Conservation (phyloP, 495 filamentous ascomycete genomes). For the Cryomyces minteri region DNA sequence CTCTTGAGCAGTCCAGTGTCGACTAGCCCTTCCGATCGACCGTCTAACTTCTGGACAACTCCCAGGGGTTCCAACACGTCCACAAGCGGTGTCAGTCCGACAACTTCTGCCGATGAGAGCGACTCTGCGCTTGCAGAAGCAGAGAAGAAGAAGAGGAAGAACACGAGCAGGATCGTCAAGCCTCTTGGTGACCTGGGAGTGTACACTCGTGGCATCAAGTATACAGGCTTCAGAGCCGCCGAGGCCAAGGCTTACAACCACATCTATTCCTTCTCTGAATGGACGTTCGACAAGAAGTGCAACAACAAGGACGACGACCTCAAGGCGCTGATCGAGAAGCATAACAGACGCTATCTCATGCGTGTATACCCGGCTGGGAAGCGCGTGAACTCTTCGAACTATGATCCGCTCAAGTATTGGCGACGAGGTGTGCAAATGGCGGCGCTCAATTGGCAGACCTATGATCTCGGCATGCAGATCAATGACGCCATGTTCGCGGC, state of each 20-base stretch:
- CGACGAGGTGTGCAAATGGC: conserved; percentile 91
- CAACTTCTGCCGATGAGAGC: conserved; percentile 46
- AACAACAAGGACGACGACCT: conserved; percentile 49
- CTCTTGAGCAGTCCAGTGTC: conserved; percentile 30
- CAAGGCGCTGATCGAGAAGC: conserved; percentile 58
- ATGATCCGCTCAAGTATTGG: conserved; percentile 85
- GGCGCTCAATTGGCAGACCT: conserved; percentile 96
- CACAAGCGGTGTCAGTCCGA: conserved; percentile 25
- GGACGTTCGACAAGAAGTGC: conserved; percentile 59
- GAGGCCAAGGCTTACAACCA: conserved; percentile 80
- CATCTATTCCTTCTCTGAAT: conserved; percentile 82
- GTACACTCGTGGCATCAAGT: conserved; percentile 77
- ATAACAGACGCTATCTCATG: conserved; percentile 85
- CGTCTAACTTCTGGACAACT: conserved; percentile 20
- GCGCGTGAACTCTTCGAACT: conserved; percentile 74
- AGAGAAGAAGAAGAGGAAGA: conserved; percentile 35
- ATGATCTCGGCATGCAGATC: conserved; percentile 82
- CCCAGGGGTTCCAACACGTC: conserved; percentile 31
- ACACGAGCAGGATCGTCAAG: conserved; percentile 71
- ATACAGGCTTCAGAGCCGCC: conserved; percentile 48
- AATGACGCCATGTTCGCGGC: conserved; percentile 98
- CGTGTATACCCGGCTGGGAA: conserved; percentile 75
- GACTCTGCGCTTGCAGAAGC: conserved; percentile 25
- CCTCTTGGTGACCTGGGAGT: conserved; percentile 72
- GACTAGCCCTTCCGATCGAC: conserved; percentile 27